Percentiles rank a stretch among this genome's conserved stretches.
phyloP scores from a whole-genome alignment of 768 basidiomycete species.

The Rhodosporidiobolus odoratus region DNA sequence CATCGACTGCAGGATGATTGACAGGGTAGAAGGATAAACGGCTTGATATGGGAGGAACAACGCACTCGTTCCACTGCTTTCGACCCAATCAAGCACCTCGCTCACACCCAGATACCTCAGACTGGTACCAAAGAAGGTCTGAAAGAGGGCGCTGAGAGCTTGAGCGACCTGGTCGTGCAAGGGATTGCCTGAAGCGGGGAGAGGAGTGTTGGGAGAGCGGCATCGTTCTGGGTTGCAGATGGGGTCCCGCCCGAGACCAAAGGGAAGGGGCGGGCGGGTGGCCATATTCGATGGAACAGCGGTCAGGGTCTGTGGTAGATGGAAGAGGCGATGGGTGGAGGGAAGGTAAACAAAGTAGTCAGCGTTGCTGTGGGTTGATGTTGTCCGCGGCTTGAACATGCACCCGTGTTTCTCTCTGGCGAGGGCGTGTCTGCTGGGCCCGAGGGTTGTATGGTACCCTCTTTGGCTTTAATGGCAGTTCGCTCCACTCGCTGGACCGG shows the following conservation, averaged over 20 bases:
- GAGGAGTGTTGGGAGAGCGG: constrained; percentile 14
- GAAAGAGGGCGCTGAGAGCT: constrained; percentile 24
- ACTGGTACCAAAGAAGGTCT: constrained; percentile 35
- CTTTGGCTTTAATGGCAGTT: too few relatives aligned
- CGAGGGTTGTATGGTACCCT: too few relatives aligned
- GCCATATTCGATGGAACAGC: constrained; percentile 8
- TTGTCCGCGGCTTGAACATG: too few relatives aligned
- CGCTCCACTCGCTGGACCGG: too few relatives aligned
- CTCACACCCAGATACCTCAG: constrained; percentile 33
- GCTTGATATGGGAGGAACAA: neutral
- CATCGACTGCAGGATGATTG: constrained; percentile 19
- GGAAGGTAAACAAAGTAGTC: too few relatives aligned
- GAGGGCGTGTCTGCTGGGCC: too few relatives aligned
- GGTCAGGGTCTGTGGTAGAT: too few relatives aligned
- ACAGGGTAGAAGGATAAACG: neutral
- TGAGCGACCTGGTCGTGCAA: constrained; percentile 32
- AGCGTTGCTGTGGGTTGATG: too few relatives aligned
- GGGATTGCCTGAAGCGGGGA: constrained; percentile 16
- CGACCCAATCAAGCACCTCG: constrained; percentile 38
- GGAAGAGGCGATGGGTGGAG: too few relatives aligned
- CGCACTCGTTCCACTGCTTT: constrained; percentile 27
- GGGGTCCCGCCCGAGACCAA: constrained; percentile 30
- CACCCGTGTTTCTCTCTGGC: too few relatives aligned
- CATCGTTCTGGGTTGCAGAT: constrained; percentile 16
- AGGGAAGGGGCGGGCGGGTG: constrained; percentile 26